Conservation (phyloP, 371 early-diverging fungal genomes). For the Phascolomyces articulosus region DNA sequence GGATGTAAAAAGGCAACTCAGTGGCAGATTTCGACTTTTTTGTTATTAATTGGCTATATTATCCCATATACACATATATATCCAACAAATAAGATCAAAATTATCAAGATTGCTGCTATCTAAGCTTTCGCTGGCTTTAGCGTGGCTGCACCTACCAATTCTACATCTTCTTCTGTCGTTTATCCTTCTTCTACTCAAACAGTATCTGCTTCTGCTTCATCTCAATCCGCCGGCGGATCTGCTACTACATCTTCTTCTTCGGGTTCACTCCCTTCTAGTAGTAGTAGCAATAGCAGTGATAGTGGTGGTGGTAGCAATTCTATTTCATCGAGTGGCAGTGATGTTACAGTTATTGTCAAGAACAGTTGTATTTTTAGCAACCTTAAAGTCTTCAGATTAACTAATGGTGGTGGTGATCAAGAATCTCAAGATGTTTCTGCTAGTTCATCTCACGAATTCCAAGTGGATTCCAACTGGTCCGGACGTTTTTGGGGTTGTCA, state of each 20-base stretch:
- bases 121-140: conserved; percentile 18
- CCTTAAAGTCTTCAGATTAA: conserved; percentile 35
- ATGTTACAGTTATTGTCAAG: conserved; percentile 38
- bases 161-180: not conserved
- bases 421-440: conserved; percentile 2
- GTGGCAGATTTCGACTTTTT: not conserved
- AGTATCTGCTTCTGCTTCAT: not conserved
- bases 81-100: conserved; percentile 13
- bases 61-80: not conserved
- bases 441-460: conserved; percentile 8
- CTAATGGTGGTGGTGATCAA: conserved; percentile 19
- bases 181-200: not conserved
- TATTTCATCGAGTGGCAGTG: not conserved
- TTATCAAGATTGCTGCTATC: conserved; percentile 20
- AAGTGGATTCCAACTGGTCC: conserved; percentile 22
- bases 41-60: not conserved
- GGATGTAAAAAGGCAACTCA: conserved; percentile 1
- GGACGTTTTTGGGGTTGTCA: conserved; percentile 45
- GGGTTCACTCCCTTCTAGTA: not conserved
- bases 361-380: conserved; percentile 32
- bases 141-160: conserved; percentile 13
- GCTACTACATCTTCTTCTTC: not conserved
- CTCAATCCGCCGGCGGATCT: not conserved
- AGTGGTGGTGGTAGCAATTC: too few species aligned
- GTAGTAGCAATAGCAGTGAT: too few species aligned